Evolutionary conservation across 768 basidiomycete genomes (phyloP).

Genomic region (Stropharia rugosoannulata): DNA sequence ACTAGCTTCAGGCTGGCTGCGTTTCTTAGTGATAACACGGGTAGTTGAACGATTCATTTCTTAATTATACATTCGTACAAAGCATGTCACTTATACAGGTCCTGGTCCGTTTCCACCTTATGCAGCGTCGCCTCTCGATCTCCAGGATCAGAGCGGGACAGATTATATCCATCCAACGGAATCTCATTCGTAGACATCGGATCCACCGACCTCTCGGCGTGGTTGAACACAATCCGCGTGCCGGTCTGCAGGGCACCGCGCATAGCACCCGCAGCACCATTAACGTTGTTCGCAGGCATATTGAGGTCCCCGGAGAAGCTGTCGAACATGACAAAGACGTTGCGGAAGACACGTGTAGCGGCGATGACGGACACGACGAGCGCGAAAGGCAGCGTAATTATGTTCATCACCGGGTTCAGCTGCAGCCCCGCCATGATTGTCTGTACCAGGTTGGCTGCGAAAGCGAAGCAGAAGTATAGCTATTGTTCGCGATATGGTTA

Average conservation of each 20-base stretch:
- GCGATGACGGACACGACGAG: constrained; percentile 35
- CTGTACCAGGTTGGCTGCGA: constrained; percentile 32
- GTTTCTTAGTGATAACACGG: no score
- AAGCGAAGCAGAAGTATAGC: constrained; percentile 32
- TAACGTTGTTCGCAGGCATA: neutral
- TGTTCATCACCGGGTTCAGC: constrained; percentile 34
- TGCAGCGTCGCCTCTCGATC: constrained; percentile 5
- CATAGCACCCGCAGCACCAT: neutral
- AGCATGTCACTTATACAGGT: no score
- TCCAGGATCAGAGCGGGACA: neutral
- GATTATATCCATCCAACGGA: constrained; percentile 9
- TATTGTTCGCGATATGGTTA: constrained; percentile 3
- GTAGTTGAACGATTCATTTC: no score
- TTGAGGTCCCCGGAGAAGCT: constrained; percentile 22
- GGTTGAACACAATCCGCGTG: constrained; percentile 14
- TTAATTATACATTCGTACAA: no score
- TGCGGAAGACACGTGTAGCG: constrained; percentile 33
- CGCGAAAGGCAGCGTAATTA: constrained; percentile 31
- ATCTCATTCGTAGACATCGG: constrained; percentile 8
- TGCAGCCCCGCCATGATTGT: constrained; percentile 29
- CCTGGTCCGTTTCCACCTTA: neutral
- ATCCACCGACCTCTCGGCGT: constrained; percentile 5
- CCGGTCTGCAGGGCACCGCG: constrained; percentile 8
- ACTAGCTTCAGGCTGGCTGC: no score
- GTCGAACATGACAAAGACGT: constrained; percentile 32